phyloP scores from a whole-genome alignment of 2,329 filamentous ascomycete genomes.

The Colletotrichum chrysophilum region DNA sequence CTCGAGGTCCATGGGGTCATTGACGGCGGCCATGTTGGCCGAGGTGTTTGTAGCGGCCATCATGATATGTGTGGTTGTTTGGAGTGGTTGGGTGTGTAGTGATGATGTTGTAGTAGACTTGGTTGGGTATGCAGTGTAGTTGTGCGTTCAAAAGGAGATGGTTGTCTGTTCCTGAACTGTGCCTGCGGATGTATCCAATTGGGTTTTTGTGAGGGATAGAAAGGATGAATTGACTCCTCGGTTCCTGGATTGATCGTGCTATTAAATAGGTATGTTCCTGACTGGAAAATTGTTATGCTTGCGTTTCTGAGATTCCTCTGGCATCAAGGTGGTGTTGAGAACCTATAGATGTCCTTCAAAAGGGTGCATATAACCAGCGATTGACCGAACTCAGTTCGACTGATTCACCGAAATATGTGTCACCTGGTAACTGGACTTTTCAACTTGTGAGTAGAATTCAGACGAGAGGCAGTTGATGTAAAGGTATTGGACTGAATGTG shows the following conservation, averaged over 20 bases:
- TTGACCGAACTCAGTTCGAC: background rate
- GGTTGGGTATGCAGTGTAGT: background rate
- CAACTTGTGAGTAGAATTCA: background rate
- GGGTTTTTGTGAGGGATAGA: background rate
- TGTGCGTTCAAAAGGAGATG: background rate
- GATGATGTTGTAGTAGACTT: background rate
- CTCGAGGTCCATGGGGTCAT: background rate
- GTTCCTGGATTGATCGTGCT: background rate
- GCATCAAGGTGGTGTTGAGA: background rate
- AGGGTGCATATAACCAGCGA: background rate
- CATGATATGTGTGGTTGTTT: background rate
- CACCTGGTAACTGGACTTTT: background rate
- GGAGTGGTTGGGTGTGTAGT: background rate
- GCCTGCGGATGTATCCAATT: background rate
- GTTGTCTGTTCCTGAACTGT: background rate
- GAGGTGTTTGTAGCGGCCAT: background rate
- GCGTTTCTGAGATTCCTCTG: background rate
- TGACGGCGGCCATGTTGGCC: background rate
- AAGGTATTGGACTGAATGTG: background rate
- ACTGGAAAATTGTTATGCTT: background rate
- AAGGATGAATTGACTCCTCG: background rate
- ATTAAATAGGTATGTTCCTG: background rate
- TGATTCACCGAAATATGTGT: background rate
- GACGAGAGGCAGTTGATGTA: background rate
- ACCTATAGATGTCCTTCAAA: background rate